Evolutionary conservation across 2,329 filamentous ascomycete genomes (phyloP).

Genomic region (Sphaerulina populicola): DNA sequence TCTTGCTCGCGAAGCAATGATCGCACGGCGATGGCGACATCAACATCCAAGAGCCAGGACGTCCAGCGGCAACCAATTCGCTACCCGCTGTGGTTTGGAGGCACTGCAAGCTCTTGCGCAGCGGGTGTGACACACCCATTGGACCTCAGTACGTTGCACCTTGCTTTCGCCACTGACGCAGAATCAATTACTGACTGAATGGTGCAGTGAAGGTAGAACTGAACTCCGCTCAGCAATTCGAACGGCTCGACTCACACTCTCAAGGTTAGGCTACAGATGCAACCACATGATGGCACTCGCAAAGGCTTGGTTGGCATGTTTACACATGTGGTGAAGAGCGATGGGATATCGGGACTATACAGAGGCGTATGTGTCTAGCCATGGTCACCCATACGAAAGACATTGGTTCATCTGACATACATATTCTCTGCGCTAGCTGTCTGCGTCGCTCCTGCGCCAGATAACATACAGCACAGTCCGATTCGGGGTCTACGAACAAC

Average conservation of each 20-base stretch:
- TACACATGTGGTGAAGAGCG: conserved; percentile 64
- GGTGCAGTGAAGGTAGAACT: conserved; percentile 40
- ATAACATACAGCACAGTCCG: conserved; percentile 89
- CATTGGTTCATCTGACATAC: conserved; percentile 6
- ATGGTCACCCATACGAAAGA: background rate
- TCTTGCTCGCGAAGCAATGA: conserved; percentile 28
- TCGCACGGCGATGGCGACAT: conserved; percentile 35
- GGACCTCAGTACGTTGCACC: conserved; percentile 63
- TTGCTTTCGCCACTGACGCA: background rate
- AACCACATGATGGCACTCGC: conserved; percentile 59
- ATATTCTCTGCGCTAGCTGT: conserved; percentile 48
- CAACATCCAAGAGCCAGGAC: conserved; percentile 39
- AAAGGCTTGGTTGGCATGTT: conserved; percentile 82
- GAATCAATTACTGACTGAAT: conserved; percentile 27
- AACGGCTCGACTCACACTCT: conserved; percentile 17
- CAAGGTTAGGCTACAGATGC: conserved; percentile 80
- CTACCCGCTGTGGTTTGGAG: conserved; percentile 75
- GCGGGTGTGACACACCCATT: conserved; percentile 88
- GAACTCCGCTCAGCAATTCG: background rate
- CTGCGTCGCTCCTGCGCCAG: conserved; percentile 85
- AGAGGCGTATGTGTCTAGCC: conserved; percentile 51
- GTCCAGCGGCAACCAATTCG: conserved; percentile 34
- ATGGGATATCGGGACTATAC: conserved; percentile 77
- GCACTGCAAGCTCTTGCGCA: conserved; percentile 85
- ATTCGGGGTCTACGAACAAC: conserved; percentile 91